Conservation (phyloP, 2,329 filamentous ascomycete genomes). For the Malbranchea cinnamomea region DNA sequence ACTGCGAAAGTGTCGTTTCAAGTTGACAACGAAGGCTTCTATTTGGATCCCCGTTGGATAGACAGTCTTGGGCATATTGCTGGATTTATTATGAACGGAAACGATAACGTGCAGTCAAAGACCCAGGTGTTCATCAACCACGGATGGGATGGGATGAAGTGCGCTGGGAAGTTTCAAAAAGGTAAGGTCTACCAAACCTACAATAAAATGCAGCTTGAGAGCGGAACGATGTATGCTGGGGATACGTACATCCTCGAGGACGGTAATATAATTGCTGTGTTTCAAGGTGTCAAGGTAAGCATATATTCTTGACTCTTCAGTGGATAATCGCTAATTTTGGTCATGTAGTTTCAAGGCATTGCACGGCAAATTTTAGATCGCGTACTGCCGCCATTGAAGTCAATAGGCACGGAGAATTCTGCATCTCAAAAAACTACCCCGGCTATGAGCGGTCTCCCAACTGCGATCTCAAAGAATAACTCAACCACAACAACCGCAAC, state of each 20-base stretch:
- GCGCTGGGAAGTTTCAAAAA: slow-evolving; percentile 12
- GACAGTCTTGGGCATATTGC: slow-evolving; percentile 22
- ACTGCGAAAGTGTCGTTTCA: slow-evolving; percentile 19
- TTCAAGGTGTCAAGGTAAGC: slow-evolving; percentile 17
- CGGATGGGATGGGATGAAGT: slow-evolving; percentile 20
- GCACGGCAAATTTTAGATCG: slow-evolving; percentile 12
- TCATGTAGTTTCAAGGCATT: slow-evolving; percentile 10
- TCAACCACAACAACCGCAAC: no score
- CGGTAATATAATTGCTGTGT: slow-evolving; percentile 17
- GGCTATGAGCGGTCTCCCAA: no score
- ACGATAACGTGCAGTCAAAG: slow-evolving; percentile 15
- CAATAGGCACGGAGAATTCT: no score
- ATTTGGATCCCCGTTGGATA: slow-evolving; percentile 22
- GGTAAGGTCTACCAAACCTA: slow-evolving; percentile 16
- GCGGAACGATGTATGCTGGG: slow-evolving; percentile 13
- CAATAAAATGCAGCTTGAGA: slow-evolving; percentile 17
- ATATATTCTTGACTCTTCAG: neutral
- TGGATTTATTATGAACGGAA: slow-evolving; percentile 25
- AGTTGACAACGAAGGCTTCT: slow-evolving; percentile 14
- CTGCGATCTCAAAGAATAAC: no score
- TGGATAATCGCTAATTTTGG: neutral
- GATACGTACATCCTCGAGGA: slow-evolving; percentile 18
- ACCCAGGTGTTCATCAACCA: slow-evolving; percentile 21
- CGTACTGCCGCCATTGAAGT: no score
- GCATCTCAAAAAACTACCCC: no score